Percentiles rank a stretch among this genome's conserved stretches.
phyloP scores from a whole-genome alignment of 176 grass and related monocot species.

The Bolboschoenus planiculmis region DNA sequence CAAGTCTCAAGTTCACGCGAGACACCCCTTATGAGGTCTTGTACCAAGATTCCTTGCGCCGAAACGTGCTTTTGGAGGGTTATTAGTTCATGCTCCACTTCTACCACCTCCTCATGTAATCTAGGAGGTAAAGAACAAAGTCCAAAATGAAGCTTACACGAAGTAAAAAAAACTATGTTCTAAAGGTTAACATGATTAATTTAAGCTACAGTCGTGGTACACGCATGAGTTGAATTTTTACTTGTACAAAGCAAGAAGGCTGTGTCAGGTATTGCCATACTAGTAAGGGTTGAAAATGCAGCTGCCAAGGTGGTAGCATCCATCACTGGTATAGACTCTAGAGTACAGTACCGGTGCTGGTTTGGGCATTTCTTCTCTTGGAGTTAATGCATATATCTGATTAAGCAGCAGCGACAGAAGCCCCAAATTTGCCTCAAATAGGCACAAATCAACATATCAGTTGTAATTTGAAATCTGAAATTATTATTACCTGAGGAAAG shows the following conservation, averaged over 20 bases:
- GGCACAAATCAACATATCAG: neutral
- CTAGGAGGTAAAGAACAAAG: conserved; percentile 26
- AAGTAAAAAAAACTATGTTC: neutral
- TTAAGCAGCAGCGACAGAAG: neutral
- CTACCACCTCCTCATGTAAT: conserved; percentile 89
- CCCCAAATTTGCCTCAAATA: neutral
- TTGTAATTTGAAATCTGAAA: neutral
- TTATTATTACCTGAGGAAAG: conserved; percentile 73
- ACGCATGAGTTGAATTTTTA: too few species aligned
- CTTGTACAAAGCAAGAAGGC: too few species aligned
- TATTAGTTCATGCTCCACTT: conserved; percentile 89
- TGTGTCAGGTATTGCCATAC: too few species aligned
- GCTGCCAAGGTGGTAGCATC: too few species aligned
- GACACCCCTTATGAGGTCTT: conserved; percentile 87
- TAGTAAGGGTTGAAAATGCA: too few species aligned
- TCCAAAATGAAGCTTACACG: neutral
- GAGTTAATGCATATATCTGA: neutral
- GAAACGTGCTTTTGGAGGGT: conserved; percentile 79
- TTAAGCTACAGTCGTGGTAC: too few species aligned
- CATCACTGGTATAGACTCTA: neutral
- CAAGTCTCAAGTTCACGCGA: conserved; percentile 68
- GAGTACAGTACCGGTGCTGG: neutral
- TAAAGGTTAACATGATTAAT: too few species aligned
- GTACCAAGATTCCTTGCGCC: conserved; percentile 84
- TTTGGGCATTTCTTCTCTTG: neutral